phyloP scores from a whole-genome alignment of 371 early-diverging fungal genomes.

The Basidiobolus meristosporus region DNA sequence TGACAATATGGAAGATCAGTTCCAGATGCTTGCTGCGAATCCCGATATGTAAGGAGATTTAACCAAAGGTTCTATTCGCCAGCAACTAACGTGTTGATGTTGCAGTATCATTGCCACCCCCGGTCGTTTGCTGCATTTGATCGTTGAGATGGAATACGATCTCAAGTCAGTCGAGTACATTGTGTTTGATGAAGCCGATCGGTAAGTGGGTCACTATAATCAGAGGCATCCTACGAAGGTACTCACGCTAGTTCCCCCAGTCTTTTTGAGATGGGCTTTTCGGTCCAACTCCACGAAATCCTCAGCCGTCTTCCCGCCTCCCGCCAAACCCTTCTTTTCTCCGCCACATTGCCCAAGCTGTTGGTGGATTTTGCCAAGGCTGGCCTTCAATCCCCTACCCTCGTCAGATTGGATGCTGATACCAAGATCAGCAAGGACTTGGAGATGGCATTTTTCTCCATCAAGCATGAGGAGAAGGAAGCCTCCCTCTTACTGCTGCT shows the following conservation, averaged over 20 bases:
- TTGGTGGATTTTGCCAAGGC: conserved; percentile 91
- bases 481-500: conserved; percentile 72
- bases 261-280: conserved; percentile 94
- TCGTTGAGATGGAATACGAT: conserved; percentile 85
- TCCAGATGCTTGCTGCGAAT: conserved; percentile 70
- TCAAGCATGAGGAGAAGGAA: conserved; percentile 75
- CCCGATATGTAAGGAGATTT: conserved; percentile 59
- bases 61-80: not conserved
- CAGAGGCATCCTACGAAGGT: not conserved
- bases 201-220: conserved; percentile 15
- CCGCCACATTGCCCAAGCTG: conserved; percentile 83
- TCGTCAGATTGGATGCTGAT: conserved; percentile 85
- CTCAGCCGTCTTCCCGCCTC: conserved; percentile 56
- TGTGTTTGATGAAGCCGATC: conserved; percentile 98
- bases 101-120: conserved; percentile 86
- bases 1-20: conserved; percentile 85
- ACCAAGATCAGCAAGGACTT: conserved; percentile 83
- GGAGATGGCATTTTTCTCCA: conserved; percentile 73
- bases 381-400: conserved; percentile 78
- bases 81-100: not conserved
- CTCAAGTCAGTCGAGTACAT: conserved; percentile 80
- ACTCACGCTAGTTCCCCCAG: conserved; percentile 7
- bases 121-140: conserved; percentile 88
- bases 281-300: conserved; percentile 86
- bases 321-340: conserved; percentile 85